phyloP scores from a whole-genome alignment of 208 protist species.

The Trypanosoma avium region DNA sequence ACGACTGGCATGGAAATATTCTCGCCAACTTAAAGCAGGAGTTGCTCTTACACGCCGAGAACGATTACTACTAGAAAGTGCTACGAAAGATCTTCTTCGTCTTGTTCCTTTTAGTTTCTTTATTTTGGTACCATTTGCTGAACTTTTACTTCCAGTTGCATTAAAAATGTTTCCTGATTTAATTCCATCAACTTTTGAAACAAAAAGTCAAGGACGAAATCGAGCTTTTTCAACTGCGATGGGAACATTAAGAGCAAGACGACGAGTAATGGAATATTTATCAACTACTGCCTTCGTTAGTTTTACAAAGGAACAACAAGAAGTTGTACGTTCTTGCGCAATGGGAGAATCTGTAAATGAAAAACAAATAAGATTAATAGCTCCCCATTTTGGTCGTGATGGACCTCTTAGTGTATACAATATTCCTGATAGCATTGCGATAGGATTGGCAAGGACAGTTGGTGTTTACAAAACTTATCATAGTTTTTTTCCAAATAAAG shows the following conservation, averaged over 20 bases:
- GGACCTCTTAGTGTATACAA: constrained; percentile 86
- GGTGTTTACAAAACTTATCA: constrained; percentile 84
- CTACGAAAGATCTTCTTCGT: constrained; percentile 93
- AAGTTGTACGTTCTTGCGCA: constrained; percentile 72
- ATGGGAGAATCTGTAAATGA: constrained; percentile 77
- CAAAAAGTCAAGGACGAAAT: constrained; percentile 83
- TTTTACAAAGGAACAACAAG: constrained; percentile 77
- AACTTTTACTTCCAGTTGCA: constrained; percentile 94
- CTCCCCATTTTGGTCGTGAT: constrained; percentile 72
- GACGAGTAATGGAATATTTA: constrained; percentile 84
- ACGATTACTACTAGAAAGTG: constrained; percentile 89
- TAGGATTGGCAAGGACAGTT: constrained; percentile 62
- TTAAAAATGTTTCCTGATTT: constrained; percentile 97
- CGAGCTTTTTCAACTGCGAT: constrained; percentile 70
- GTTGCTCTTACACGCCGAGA: constrained; percentile 87
- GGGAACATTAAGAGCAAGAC: constrained; percentile 76
- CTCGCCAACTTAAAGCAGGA: constrained; percentile 78
- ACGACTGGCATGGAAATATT: constrained; percentile 85
- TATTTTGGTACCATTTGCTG: constrained; percentile 95
- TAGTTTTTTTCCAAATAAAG: constrained; percentile 51
- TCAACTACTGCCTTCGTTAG: constrained; percentile 80
- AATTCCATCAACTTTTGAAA: constrained; percentile 96
- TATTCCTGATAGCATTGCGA: constrained; percentile 70
- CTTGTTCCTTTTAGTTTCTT: constrained; percentile 97
- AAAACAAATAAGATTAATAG: constrained; percentile 73